These are phyloP conservation scores for Ogataea paradorogensis DNA, from an alignment of 805 yeast species.

Conservation along the genomic window DNA sequence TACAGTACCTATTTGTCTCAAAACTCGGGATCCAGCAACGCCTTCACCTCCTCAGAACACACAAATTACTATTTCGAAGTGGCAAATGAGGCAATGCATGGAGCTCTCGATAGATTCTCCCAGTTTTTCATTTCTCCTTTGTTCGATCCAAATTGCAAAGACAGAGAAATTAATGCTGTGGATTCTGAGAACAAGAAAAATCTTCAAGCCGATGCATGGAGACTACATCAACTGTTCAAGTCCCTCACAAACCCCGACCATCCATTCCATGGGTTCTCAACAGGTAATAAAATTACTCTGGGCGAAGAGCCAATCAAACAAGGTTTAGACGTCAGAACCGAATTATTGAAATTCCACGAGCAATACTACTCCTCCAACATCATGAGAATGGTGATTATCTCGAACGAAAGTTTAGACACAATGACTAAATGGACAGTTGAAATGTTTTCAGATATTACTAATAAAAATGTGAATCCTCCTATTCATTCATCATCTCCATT, in stretches of 20 bases:
- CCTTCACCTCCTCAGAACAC: constrained; percentile 84
- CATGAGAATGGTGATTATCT: constrained; percentile 83
- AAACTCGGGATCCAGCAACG: constrained; percentile 88
- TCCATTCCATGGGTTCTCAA: constrained; percentile 84
- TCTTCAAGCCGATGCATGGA: constrained; percentile 85
- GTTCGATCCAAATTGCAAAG: constrained; percentile 70
- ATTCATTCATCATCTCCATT: constrained; percentile 46
- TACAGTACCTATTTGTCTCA: constrained; percentile 70
- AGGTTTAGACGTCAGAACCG: constrained; percentile 76
- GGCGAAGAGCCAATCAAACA: constrained; percentile 57
- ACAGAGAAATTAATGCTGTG: constrained; percentile 90
- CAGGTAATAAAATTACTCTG: constrained; percentile 81
- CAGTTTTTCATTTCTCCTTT: constrained; percentile 89
- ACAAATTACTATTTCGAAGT: constrained; percentile 92
- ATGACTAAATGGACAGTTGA: constrained; percentile 69
- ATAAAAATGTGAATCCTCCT: constrained; percentile 44
- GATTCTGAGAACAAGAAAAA: constrained; percentile 96
- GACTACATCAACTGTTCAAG: constrained; percentile 81
- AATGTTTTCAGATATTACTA: constrained; percentile 61
- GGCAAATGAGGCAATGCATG: constrained; percentile 68
- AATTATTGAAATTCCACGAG: constrained; percentile 70
- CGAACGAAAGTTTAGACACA: constrained; percentile 73
- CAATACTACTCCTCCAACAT: constrained; percentile 77
- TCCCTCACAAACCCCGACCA: constrained; percentile 68
- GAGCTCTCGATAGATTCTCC: constrained; percentile 88